phyloP scores from a whole-genome alignment of 495 filamentous ascomycete species.

The Xeromyces bisporus region DNA sequence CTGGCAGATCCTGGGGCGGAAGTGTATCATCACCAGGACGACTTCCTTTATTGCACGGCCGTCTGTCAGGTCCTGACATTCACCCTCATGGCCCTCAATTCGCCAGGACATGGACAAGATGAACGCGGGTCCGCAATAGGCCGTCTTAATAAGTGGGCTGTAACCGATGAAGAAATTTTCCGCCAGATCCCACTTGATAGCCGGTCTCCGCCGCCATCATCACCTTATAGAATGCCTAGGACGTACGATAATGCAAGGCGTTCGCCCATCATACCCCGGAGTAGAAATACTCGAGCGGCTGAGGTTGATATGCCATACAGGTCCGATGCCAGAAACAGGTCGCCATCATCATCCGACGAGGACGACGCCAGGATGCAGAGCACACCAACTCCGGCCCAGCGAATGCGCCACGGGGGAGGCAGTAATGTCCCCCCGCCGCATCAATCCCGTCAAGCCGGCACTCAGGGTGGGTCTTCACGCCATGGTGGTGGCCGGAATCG shows the following conservation, averaged over 20 bases:
- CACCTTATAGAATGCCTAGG: no score
- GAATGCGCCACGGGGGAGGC: constrained; percentile 8
- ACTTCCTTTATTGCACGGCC: constrained; percentile 5
- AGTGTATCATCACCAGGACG: constrained; percentile 3
- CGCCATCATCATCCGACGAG: no score
- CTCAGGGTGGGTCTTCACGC: constrained; percentile 3
- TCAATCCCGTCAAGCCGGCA: constrained; percentile 3
- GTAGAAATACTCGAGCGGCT: no score
- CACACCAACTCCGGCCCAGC: constrained; percentile 1
- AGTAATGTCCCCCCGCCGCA: constrained; percentile 9
- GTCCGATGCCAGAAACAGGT: no score
- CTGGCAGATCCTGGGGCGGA: constrained; percentile 11
- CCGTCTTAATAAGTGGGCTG: constrained; percentile 4
- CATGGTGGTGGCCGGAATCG: constrained; percentile 2
- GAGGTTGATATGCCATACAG: no score
- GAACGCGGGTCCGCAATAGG: constrained; percentile 7
- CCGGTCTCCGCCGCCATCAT: constrained; percentile 9
- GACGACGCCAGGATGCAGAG: no score
- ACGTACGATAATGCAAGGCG: no score
- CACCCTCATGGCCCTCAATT: constrained; percentile 3
- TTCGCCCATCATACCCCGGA: no score
- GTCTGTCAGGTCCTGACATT: constrained; percentile 4
- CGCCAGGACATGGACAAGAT: no score
- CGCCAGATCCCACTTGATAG: constrained; percentile 5
- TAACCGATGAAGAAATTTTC: constrained; percentile 1